phyloP scores from a whole-genome alignment of 176 grass and related monocot genomes.

The Musa itinerans region DNA sequence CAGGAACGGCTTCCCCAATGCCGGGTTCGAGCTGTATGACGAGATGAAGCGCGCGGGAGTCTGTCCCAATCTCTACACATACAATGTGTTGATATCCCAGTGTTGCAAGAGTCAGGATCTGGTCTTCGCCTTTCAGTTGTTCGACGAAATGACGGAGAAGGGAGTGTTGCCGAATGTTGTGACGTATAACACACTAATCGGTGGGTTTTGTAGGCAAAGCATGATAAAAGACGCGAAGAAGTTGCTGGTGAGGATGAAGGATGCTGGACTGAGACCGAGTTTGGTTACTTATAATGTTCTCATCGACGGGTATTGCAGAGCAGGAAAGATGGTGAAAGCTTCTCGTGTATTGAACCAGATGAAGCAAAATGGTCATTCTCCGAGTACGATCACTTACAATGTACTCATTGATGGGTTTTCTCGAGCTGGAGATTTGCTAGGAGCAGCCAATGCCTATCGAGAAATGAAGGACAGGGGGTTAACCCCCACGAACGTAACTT shows the following conservation, averaged over 20 bases:
- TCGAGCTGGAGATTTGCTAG: slow-evolving; percentile 34
- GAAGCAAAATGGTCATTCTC: slow-evolving; percentile 30
- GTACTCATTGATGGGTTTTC: slow-evolving; percentile 42
- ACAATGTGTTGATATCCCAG: slow-evolving; percentile 46
- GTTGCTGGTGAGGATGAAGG: slow-evolving; percentile 37
- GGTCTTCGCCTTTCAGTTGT: slow-evolving; percentile 27
- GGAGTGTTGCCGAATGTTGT: slow-evolving; percentile 43
- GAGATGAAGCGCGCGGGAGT: slow-evolving; percentile 40
- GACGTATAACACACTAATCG: slow-evolving; percentile 45
- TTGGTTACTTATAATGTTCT: slow-evolving; percentile 57
- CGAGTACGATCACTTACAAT: slow-evolving; percentile 53
- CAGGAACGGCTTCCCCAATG: slow-evolving; percentile 13
- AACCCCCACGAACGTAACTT: slow-evolving; percentile 50
- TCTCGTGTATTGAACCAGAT: slow-evolving; percentile 44
- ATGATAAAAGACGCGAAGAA: slow-evolving; percentile 25
- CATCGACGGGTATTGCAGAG: slow-evolving; percentile 49
- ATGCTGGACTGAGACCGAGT: neutral
- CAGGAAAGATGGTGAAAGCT: slow-evolving; percentile 45
- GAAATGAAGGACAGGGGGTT: slow-evolving; percentile 57
- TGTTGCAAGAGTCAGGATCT: slow-evolving; percentile 35
- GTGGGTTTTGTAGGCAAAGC: slow-evolving; percentile 33
- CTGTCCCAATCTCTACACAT: slow-evolving; percentile 48
- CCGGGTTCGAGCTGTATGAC: slow-evolving; percentile 36
- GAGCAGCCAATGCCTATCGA: slow-evolving; percentile 31
- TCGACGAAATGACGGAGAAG: slow-evolving; percentile 53